Conservation (phyloP, 2,329 filamentous ascomycete genomes). For the Cytospora paraplurivora region DNA sequence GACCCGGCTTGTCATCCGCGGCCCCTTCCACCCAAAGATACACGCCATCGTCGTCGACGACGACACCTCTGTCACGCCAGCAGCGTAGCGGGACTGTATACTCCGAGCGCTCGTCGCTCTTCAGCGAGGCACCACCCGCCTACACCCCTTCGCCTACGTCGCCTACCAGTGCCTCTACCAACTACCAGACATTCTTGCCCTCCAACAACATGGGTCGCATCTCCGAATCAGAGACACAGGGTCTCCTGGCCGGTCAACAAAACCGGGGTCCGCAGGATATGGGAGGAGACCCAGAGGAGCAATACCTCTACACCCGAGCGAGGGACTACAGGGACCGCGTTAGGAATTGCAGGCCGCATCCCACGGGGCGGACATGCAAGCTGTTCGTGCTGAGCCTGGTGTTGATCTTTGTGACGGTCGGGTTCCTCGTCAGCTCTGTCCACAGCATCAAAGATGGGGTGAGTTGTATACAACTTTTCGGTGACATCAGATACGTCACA, state of each 20-base stretch:
- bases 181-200: constrained; percentile 48
- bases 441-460: constrained; percentile 34
- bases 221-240: constrained; percentile 43
- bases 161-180: constrained; percentile 34
- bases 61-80: constrained; percentile 30
- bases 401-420: constrained; percentile 37
- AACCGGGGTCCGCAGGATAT: constrained; percentile 35
- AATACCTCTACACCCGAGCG: constrained; percentile 7
- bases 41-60: constrained; percentile 25
- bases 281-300: constrained; percentile 37
- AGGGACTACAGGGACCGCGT: constrained; percentile 34
- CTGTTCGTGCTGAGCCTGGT: constrained; percentile 35
- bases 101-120: constrained; percentile 35
- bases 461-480: constrained; percentile 28
- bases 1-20: constrained; percentile 15
- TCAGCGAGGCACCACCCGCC: constrained; percentile 51
- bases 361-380: constrained; percentile 37
- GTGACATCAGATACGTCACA: neutral
- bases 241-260: constrained; percentile 41
- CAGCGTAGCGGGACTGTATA: constrained; percentile 37
- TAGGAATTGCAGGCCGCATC: constrained; percentile 34
- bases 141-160: constrained; percentile 49
- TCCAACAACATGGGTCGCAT: constrained; percentile 43
- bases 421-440: constrained; percentile 37
- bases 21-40: constrained; percentile 10